Evolutionary conservation across 1,139 yeast species (phyloP), one percentile per base, ranked within the genome.

Genomic region (Eremothecium sinecaudum): DNA sequence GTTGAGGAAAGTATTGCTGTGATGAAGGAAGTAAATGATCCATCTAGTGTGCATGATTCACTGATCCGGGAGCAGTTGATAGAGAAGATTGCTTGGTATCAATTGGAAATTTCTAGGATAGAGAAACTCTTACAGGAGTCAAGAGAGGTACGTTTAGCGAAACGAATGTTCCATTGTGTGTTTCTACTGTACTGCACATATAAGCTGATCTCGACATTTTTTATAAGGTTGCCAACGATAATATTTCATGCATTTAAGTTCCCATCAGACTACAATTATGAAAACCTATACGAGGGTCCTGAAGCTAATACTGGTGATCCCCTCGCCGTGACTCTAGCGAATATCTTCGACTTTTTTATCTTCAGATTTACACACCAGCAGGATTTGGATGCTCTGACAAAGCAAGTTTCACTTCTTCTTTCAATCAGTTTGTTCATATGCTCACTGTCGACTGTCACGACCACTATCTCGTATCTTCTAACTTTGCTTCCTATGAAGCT

Each of bases 341-440:
- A 71, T 36, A 35, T 74, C 43, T 35, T 63, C 44, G 56, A 54
- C 33, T 41, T 54, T 22, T 24, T 50, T 9, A 33, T 38, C 44
- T 53, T 46, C 35, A 59, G 42, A 48, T 67, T 35, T 42, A 61
- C 31, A 46, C 66, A 40, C 14, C 53, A 55, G 28, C 55, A 55
- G 22, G 66, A 67, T 31, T 65, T 74, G 34, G 72, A 72, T 10
- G 75, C 73, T 29, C 62, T 80, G 48, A 68, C 77, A 5, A 73
- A 73, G 37, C 81, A 74, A 48, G 66, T 80, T 31, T 75, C 86
- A 19, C 69, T 81, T 44, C 49, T 74, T 5, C 49, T 81, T 22
- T 75, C 87, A 1, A 78, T 83, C 2, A 66, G 75, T 21, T 63
- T 82, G 42, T 80, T 82, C 45, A 51, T 74, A 6, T 72, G 86